Conservation (phyloP, 495 filamentous ascomycete species). For the Penicillium desertorum region DNA sequence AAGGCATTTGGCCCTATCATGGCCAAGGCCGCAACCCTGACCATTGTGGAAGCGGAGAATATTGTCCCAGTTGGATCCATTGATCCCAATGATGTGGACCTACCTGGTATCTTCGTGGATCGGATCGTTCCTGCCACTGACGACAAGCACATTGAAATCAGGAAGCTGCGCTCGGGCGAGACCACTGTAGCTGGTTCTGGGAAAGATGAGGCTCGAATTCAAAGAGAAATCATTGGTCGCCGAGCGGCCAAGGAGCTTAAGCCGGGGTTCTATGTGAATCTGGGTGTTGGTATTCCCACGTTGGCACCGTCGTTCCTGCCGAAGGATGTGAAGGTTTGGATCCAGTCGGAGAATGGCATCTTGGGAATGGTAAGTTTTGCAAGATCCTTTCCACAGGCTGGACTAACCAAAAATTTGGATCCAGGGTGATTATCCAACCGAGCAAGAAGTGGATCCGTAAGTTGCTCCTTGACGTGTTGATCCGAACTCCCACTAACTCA, state of each 20-base stretch:
- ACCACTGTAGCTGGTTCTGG: constrained; percentile 50
- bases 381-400: too few species aligned
- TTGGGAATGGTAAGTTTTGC: constrained; percentile 60
- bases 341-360: constrained; percentile 92
- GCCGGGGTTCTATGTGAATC: constrained; percentile 90
- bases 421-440: constrained; percentile 71
- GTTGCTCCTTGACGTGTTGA: constrained; percentile 9
- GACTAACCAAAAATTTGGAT: constrained; percentile 34
- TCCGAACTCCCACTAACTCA: constrained; percentile 3
- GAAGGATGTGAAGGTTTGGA: constrained; percentile 71
- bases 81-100: constrained; percentile 72
- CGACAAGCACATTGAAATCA: constrained; percentile 80
- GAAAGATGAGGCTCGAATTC: constrained; percentile 60
- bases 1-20: constrained; percentile 79
- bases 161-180: constrained; percentile 65
- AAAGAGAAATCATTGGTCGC: constrained; percentile 77
- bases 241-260: constrained; percentile 90
- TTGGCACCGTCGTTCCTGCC: constrained; percentile 81
- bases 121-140: constrained; percentile 74
- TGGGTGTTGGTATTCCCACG: constrained; percentile 93
- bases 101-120: constrained; percentile 88
- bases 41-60: constrained; percentile 90
- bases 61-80: constrained; percentile 85
- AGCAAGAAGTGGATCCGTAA: constrained; percentile 73
- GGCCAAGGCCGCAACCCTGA: constrained; percentile 82